Conservation (phyloP, 257 asterid genomes). For the Solanum lycopersicoides region DNA sequence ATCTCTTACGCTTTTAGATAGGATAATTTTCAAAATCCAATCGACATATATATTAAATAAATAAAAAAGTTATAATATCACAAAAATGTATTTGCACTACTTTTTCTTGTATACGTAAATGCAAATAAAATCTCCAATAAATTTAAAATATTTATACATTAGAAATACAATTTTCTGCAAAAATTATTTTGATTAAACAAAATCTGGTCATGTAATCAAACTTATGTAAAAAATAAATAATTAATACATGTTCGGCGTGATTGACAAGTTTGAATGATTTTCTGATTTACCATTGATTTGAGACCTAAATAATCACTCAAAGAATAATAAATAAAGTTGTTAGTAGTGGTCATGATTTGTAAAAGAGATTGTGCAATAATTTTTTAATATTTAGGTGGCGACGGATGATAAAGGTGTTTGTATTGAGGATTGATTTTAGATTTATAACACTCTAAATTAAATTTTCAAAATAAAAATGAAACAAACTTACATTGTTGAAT, state of each 20-base stretch:
- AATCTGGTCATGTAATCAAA: neutral
- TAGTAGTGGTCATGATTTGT: too few relatives aligned
- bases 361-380: too few relatives aligned
- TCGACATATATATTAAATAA: neutral
- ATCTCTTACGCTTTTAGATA: neutral
- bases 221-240: neutral
- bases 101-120: neutral
- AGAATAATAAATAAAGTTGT: neutral
- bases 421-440: neutral
- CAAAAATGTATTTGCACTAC: neutral
- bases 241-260: neutral
- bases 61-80: neutral
- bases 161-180: neutral
- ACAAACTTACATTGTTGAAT: neutral
- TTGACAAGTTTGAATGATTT: neutral
- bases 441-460: too few relatives aligned
- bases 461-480: neutral
- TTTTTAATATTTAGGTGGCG: too few relatives aligned
- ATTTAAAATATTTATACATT: neutral
- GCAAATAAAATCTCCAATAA: neutral
- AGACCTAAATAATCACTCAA: neutral
- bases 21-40: neutral
- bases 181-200: neutral
- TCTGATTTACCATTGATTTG: neutral
- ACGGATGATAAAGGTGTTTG: too few relatives aligned